Evolutionary conservation across 257 asterid genomes (phyloP), one percentile per base, ranked within the genome.

Genomic region (Avicennia marina): DNA sequence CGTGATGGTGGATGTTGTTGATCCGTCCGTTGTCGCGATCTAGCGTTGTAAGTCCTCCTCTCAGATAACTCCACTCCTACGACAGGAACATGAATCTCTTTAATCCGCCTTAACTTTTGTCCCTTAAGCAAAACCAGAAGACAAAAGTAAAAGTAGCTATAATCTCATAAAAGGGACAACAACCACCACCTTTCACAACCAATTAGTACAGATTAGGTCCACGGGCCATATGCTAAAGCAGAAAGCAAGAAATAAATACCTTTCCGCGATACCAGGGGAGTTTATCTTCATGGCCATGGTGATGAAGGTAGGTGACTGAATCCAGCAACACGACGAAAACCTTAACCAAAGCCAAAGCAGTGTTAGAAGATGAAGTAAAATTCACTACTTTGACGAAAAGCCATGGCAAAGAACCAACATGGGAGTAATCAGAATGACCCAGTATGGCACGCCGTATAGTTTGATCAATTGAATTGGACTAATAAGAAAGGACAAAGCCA

Each of bases 51-150:
- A n/a, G n/a, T n/a, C n/a, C n/a, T n/a, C n/a, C n/a, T n/a, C n/a
- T n/a, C n/a, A n/a, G n/a, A 56, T 86, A 90, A 76, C 82, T 86
- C 97, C 97, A 90, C 64, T 86, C 96, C 97, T 89, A 72, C n/a
- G n/a, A n/a, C n/a, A n/a, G n/a, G n/a, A n/a, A n/a, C n/a, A n/a
- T n/a, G n/a, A n/a, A n/a, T n/a, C n/a, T n/a, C n/a, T n/a, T n/a
- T n/a, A n/a, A n/a, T n/a, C n/a, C n/a, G n/a, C n/a, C n/a, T n/a
- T n/a, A n/a, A n/a, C n/a, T n/a, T n/a, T n/a, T n/a, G n/a, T n/a
- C n/a, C n/a, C 64, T 66, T 54, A 49, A 1, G 2, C 4, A 51
- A 25, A 51, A 1, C 13, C 3, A 2, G 4, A 2, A 51, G 18
- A 22, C 7, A 2, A 51, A 10, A 48, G 25, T 17, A 18, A 13